phyloP scores from a whole-genome alignment of 2,329 filamentous ascomycete species.

The Ophiostoma australiae region DNA sequence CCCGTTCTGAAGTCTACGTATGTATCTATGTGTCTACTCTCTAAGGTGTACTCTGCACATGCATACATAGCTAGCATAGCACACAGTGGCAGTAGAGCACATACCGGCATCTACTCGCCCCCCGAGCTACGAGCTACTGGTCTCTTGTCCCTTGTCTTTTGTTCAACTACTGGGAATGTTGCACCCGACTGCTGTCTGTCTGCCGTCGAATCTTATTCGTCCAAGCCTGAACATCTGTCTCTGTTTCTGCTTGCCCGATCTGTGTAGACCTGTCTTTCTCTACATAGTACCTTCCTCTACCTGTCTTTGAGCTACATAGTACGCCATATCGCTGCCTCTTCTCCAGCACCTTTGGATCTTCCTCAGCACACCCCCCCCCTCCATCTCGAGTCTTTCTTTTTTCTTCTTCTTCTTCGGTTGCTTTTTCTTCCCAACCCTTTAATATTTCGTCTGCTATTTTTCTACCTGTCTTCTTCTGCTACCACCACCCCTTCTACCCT shows the following conservation, averaged over 20 bases:
- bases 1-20: background rate
- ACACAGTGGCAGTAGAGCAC: background rate
- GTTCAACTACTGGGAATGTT: background rate
- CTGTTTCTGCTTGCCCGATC: background rate
- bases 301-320: background rate
- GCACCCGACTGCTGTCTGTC: background rate
- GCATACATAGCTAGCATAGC: background rate
- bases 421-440: background rate
- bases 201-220: background rate
- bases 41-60: background rate
- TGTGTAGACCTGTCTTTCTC: background rate
- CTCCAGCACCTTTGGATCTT: background rate
- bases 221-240: background rate
- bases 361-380: background rate
- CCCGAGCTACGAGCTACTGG: background rate
- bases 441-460: background rate
- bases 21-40: background rate
- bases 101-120: background rate
- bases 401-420: background rate
- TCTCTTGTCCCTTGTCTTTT: background rate
- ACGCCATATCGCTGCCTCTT: background rate
- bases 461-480: constrained; percentile 12
- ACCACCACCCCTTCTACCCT: constrained; percentile 1
- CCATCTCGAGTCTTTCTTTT: background rate
- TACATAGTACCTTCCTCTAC: background rate